Percentiles rank a stretch among this genome's conserved stretches.
Evolutionary conservation across 495 filamentous ascomycete species (phyloP).

Genomic region (Recurvomyces mirabilis): DNA sequence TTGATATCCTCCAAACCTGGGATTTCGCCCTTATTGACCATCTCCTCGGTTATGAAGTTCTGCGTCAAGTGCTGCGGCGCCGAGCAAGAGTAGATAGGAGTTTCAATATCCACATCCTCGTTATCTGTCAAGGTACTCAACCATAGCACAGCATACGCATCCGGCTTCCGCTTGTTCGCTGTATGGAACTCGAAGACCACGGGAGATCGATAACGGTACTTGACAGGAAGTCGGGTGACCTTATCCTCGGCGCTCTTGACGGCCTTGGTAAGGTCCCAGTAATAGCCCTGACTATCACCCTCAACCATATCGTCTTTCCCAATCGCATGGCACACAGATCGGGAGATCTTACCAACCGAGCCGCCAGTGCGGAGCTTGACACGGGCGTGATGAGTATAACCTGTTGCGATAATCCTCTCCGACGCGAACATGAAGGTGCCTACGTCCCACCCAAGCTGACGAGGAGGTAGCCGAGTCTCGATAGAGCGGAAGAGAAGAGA

Average conservation of each 20-base stretch:
- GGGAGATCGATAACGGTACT: slow-evolving; percentile 77
- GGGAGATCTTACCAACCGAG: slow-evolving; percentile 57
- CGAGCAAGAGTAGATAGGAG: slow-evolving; percentile 78
- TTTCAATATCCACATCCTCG: slow-evolving; percentile 60
- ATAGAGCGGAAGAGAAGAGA: slow-evolving; percentile 78
- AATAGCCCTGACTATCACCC: slow-evolving; percentile 32
- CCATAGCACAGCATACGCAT: slow-evolving; percentile 74
- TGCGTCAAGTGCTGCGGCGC: slow-evolving; percentile 64
- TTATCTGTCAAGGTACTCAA: slow-evolving; percentile 73
- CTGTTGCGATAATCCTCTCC: slow-evolving; percentile 49
- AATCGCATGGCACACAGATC: slow-evolving; percentile 43
- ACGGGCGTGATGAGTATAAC: slow-evolving; percentile 50
- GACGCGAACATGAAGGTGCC: slow-evolving; percentile 81
- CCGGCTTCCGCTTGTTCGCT: slow-evolving; percentile 52
- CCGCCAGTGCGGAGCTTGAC: slow-evolving; percentile 75
- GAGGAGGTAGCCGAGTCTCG: slow-evolving; percentile 68
- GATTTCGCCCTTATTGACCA: slow-evolving; percentile 30
- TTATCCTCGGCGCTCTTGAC: slow-evolving; percentile 42
- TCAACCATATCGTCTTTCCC: slow-evolving; percentile 39
- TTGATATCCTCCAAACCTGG: slow-evolving; percentile 59
- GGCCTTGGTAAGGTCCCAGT: slow-evolving; percentile 47
- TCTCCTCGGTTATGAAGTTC: slow-evolving; percentile 72
- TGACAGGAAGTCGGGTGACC: slow-evolving; percentile 68
- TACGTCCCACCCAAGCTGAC: slow-evolving; percentile 82
- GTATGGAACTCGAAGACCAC: slow-evolving; percentile 77